Base-by-base conservation (phyloP, 768 basidiomycete species). In the Mycena galopus region DNA sequence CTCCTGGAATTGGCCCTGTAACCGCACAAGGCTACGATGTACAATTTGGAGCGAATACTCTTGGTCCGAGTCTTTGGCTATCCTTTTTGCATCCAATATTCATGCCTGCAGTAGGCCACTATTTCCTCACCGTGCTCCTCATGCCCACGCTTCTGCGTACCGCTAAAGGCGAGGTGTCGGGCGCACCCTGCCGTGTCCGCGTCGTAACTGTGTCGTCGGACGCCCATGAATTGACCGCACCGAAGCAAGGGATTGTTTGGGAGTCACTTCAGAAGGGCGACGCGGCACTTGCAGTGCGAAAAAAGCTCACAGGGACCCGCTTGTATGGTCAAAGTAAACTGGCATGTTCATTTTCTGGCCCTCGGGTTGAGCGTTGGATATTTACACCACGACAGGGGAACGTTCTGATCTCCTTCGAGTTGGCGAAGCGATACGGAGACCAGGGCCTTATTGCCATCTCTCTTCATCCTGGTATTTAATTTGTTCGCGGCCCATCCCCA, bases 301-400 rank as follows among this genome's bases (percentile, higher is more conserved):
- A 76, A 30, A 75, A 73, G 65, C 60, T 65, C n/a, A 67, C 66
- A 10, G 71, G 70, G n/a, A 8, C 58, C 4, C 32, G 58, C 9
- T 75, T 81, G 37, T 81, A 82, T 47, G 73, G 58, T n/a, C 79
- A 83, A 59, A 82, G 80, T 47, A 89, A 88, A 81, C 80, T 85
- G 23, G 87, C 86, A 73, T 29, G 76, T 50, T 7, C 27, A 3
- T 60, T n/a, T 27, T 29, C 17, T 44, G 16, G 30, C 16, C 57
- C 11, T n/a, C 30, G 32, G n/a, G n/a, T 21, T 16, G 5, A 57
- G 7, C 56, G 44, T 9, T 55, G 21, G n/a, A 44, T 32, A 27
- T 67, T 65, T 27, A 58, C 17, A 17, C 35, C 8, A 12, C 32
- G 32, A 30, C 39, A 82, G 80, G 82, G 78, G 4, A 77, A 78